Conservation (phyloP, 768 basidiomycete species). For the Pisolithus microcarpus region DNA sequence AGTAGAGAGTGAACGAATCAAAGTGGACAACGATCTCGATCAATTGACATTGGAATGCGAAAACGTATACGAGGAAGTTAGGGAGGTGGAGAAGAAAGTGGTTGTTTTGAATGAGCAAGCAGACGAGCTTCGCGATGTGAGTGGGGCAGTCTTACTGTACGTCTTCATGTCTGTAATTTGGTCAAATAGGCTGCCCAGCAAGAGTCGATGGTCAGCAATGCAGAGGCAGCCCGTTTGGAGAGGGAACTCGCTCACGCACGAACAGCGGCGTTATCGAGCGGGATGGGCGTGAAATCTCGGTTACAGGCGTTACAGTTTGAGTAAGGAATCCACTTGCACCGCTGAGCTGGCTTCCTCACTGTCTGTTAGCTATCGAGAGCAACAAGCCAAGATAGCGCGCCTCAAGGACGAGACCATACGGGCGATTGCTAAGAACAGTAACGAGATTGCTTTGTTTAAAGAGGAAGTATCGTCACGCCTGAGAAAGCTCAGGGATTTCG, state of each 20-base stretch:
- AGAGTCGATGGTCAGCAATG: conserved; percentile 60
- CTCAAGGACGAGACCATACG: conserved; percentile 75
- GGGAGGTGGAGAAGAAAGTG: conserved; percentile 68
- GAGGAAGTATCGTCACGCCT: conserved; percentile 69
- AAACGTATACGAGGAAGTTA: conserved; percentile 71
- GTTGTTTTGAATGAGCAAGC: conserved; percentile 64
- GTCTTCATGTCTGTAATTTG: neutral
- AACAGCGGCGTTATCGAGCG: conserved; percentile 69
- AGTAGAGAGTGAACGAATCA: conserved; percentile 72
- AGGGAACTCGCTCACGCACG: conserved; percentile 67
- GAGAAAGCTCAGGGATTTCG: conserved; percentile 59
- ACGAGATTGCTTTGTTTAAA: conserved; percentile 78
- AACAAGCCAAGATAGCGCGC: conserved; percentile 66
- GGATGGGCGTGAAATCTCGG: conserved; percentile 75
- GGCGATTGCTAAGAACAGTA: conserved; percentile 77
- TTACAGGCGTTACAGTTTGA: conserved; percentile 71
- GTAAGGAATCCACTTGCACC: conserved; percentile 34
- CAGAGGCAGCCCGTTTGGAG: conserved; percentile 61
- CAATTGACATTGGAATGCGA: conserved; percentile 70
- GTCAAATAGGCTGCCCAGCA: conserved; percentile 61
- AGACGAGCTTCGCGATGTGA: conserved; percentile 74
- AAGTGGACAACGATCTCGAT: conserved; percentile 79
- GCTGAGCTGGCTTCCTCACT: neutral
- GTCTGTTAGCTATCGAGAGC: conserved; percentile 63
- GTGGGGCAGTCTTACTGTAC: conserved; percentile 13